Percentiles rank a stretch among this genome's conserved stretches.
Conservation (phyloP, 768 basidiomycete genomes). For the Tricholoma terreum region DNA sequence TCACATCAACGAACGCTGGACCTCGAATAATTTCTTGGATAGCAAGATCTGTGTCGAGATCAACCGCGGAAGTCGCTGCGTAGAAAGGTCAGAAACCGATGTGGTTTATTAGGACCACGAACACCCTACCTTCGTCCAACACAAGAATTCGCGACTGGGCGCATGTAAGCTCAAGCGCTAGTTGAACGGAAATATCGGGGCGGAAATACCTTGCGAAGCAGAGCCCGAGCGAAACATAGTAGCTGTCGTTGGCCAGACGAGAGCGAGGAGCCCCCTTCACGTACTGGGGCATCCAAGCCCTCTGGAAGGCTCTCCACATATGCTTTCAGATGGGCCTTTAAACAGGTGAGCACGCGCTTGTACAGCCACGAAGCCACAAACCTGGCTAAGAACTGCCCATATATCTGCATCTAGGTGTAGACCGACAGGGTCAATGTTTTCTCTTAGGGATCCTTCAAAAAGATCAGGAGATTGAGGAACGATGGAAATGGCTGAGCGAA, state of each 20-base stretch:
- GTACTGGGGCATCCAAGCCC: slow-evolving; percentile 67
- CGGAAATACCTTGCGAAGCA: slow-evolving; percentile 62
- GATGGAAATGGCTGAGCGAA: slow-evolving; percentile 78
- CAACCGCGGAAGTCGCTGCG: slow-evolving; percentile 83
- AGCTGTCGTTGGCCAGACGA: slow-evolving; percentile 86
- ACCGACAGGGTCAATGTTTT: slow-evolving; percentile 88
- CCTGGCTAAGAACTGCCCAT: slow-evolving; percentile 82
- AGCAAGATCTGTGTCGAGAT: slow-evolving; percentile 84
- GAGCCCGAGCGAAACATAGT: slow-evolving; percentile 83
- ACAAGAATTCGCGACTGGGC: slow-evolving; percentile 78
- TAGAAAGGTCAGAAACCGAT: slow-evolving; percentile 5
- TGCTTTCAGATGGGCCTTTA: slow-evolving; percentile 61
- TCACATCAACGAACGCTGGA: slow-evolving; percentile 70
- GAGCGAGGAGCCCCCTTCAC: slow-evolving; percentile 79
- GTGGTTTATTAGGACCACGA: not conserved
- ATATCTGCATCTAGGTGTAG: slow-evolving; percentile 74
- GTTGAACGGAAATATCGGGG: not conserved
- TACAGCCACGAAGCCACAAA: slow-evolving; percentile 10
- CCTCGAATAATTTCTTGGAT: slow-evolving; percentile 88
- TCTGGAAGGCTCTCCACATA: slow-evolving; percentile 65
- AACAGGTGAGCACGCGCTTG: not conserved
- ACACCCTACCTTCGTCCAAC: slow-evolving; percentile 78
- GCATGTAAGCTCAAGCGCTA: slow-evolving; percentile 1
- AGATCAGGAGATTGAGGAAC: slow-evolving; percentile 78
- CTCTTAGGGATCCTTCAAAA: slow-evolving; percentile 71